Evolutionary conservation across 208 protist species (phyloP).

Genomic region (Crithidia bombi): DNA sequence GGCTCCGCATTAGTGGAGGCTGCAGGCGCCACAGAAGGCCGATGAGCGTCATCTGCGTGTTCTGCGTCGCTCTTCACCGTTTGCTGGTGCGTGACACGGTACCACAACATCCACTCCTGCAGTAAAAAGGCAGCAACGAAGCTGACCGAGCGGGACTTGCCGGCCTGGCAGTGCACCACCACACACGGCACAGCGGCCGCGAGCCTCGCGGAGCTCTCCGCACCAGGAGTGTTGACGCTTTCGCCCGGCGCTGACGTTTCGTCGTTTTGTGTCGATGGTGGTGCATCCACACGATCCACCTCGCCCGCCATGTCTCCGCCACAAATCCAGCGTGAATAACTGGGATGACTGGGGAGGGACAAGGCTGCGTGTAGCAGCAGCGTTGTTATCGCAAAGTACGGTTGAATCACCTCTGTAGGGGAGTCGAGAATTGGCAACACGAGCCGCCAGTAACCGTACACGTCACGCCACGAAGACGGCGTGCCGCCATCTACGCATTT

Average conservation of each 20-base stretch:
- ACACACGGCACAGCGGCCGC: conserved; percentile 32
- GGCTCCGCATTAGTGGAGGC: background rate
- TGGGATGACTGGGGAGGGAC: background rate
- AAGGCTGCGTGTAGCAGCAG: conserved; percentile 36
- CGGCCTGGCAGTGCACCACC: conserved; percentile 77
- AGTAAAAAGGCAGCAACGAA: conserved; percentile 71
- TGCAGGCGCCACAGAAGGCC: background rate
- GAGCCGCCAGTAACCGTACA: conserved; percentile 39
- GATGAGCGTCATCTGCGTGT: background rate
- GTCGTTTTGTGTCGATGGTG: background rate
- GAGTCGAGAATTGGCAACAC: conserved; percentile 39
- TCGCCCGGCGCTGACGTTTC: background rate
- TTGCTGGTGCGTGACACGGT: background rate
- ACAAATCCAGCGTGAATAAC: background rate
- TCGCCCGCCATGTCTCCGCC: background rate
- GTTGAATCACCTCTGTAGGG: conserved; percentile 14
- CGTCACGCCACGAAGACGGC: conserved; percentile 5
- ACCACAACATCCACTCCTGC: conserved; percentile 44
- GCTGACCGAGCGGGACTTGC: conserved; percentile 68
- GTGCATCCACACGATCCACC: background rate
- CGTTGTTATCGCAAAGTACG: conserved; percentile 31
- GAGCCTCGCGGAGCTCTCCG: background rate
- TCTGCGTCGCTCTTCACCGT: background rate
- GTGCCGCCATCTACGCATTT: background rate
- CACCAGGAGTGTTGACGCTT: background rate